phyloP scores from a whole-genome alignment of 352 stramenopile species.

The Phytophthora meadii region DNA sequence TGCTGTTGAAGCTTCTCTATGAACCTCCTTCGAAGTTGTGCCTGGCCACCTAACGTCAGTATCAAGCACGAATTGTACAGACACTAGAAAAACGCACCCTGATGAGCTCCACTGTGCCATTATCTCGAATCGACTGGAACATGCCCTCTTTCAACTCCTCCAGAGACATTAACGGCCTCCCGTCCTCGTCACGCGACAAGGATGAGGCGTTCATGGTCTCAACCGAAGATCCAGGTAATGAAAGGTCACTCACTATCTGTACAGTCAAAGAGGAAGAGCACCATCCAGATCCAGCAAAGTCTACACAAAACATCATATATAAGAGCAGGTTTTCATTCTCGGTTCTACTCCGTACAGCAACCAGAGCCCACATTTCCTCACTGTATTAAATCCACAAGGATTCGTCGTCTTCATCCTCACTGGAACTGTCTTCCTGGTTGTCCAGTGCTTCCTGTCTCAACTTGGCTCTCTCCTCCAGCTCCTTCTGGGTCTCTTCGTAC shows the following conservation, averaged over 20 bases:
- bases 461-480: conserved; percentile 7
- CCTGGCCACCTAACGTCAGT: conserved; percentile 32
- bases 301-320: conserved; percentile 3
- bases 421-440: conserved; percentile 36
- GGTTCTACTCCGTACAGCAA: conserved; percentile 11
- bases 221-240: conserved; percentile 27
- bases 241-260: conserved; percentile 26
- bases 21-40: conserved; percentile 67
- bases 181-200: conserved; percentile 18
- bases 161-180: conserved; percentile 53
- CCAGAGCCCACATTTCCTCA: conserved; percentile 1
- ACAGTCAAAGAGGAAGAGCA: neutral
- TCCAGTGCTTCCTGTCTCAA: conserved; percentile 21
- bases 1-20: conserved; percentile 77
- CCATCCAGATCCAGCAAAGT: conserved; percentile 1
- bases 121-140: conserved; percentile 74
- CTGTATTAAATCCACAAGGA: conserved; percentile 48
- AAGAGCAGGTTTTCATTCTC: conserved; percentile 24
- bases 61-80: neutral
- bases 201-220: conserved; percentile 2
- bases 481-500: conserved; percentile 34
- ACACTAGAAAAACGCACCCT: conserved; percentile 33
- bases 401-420: conserved; percentile 43
- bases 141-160: conserved; percentile 75
- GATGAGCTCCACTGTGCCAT: conserved; percentile 67